Base-by-base conservation (phyloP, 2,329 filamentous ascomycete species). In the Ophiostoma triangulosporum region DNA sequence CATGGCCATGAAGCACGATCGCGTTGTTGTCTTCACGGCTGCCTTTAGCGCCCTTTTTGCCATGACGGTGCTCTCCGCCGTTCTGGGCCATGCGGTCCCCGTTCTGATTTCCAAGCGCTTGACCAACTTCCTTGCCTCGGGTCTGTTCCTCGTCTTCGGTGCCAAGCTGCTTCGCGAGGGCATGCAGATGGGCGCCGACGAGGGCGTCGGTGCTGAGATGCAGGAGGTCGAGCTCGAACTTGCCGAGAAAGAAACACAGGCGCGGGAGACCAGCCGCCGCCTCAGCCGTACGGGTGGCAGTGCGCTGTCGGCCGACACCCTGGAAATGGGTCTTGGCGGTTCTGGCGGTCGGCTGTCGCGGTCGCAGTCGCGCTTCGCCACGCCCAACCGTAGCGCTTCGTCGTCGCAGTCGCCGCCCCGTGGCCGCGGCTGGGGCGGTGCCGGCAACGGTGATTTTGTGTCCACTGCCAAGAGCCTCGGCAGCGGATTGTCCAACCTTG, bases 1-100 rank as follows among this genome's bases (percentile, higher is more conserved):
- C 17, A 98, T 98, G 93, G 93, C 93, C 12, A 98, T 98, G 93
- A 93, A 95, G 66, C 91, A 98, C 63, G 86, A 93, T 57, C 84
- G 93, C 51, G 73, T 95, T 59, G 78, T 97, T 12, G 93, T 98
- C 57, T 98, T 98, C 70, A 86, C 88, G 2, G 89, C 93, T 7
- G 93, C 93, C n/a, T 91, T 95, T 62, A 82, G 84, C 52, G 94
- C 93, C 9, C 75, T 98, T 46, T 80, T 95, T 56, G 79, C 86
- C 65, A 98, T 98, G 93, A 98, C 93, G 0, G 78, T 97, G 9
- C 78, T 98, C 15, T 97, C 93, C 1, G 93, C 93, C 8, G 75
- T 97, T 6, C 76, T 97, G 3, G 93, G 93, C 20, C 93, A 98
- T 64, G 87, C 90, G 0, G 87, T 97, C 0, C 93, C 93, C 1